Evolutionary conservation across 371 early-diverging fungal species (phyloP).

Genomic region (Conidiobolus incongruus): DNA sequence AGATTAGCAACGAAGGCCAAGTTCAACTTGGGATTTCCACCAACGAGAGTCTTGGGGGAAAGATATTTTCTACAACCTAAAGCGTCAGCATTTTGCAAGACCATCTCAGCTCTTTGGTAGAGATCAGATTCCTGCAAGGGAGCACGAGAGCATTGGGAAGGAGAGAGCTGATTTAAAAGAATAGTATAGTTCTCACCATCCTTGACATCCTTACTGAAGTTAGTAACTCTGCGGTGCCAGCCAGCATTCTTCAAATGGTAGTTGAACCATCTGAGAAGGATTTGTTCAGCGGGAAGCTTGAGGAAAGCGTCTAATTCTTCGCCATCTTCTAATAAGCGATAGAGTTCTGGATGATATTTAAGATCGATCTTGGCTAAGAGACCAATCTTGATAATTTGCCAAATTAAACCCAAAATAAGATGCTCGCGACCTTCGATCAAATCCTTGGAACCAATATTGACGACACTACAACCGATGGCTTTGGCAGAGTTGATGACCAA

Average conservation of each 20-base stretch:
- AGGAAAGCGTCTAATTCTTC: constrained; percentile 81
- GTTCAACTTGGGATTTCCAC: constrained; percentile 88
- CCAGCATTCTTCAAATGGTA: constrained; percentile 87
- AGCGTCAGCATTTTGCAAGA: constrained; percentile 76
- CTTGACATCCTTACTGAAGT: constrained; percentile 80
- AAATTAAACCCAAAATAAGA: constrained; percentile 83
- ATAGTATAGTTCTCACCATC: constrained; percentile 90
- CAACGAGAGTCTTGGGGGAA: constrained; percentile 75
- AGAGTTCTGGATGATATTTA: constrained; percentile 88
- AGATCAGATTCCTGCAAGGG: constrained; percentile 63
- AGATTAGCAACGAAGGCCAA: constrained; percentile 86
- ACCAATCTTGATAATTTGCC: constrained; percentile 96
- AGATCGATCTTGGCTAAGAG: constrained; percentile 85
- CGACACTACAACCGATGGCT: constrained; percentile 88
- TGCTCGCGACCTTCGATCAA: constrained; percentile 85
- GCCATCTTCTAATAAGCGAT: constrained; percentile 73
- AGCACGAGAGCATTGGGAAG: constrained; percentile 49
- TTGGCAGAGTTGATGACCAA: constrained; percentile 93
- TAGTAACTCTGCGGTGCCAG: constrained; percentile 61
- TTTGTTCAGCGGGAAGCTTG: constrained; percentile 80
- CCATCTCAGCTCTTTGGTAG: constrained; percentile 57
- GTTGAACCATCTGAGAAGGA: constrained; percentile 92
- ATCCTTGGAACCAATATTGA: constrained; percentile 90
- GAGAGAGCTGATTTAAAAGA: constrained; percentile 77
- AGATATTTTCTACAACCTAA: constrained; percentile 84